Evolutionary conservation across 306 rosid species (phyloP).

Genomic region (Potentilla sterilis): DNA sequence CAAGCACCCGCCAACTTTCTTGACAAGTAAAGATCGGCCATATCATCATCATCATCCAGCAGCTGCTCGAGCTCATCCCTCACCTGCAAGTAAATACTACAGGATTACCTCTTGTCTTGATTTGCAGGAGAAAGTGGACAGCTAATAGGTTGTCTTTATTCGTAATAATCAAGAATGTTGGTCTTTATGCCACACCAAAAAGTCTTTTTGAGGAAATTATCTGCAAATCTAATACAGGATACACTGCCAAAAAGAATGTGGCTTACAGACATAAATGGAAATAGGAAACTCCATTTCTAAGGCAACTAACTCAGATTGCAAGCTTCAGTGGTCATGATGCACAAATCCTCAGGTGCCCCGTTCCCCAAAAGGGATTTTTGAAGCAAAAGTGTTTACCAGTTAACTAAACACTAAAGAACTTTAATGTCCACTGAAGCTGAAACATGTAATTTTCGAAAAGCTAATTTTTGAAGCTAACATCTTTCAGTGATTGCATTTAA

Average conservation of each 20-base stretch:
- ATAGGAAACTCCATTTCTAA: not conserved
- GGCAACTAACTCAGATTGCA: not conserved
- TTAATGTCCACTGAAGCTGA: not conserved
- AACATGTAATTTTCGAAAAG: not conserved
- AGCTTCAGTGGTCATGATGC: not conserved
- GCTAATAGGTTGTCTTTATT: conserved; percentile 5
- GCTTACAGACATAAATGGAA: not conserved
- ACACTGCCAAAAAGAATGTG: not conserved
- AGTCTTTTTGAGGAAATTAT: not conserved
- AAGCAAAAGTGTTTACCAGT: not conserved
- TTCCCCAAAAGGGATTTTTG: not conserved
- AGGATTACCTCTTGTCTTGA: not conserved
- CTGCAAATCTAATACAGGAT: not conserved
- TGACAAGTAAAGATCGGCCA: conserved; percentile 94
- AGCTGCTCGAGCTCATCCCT: conserved; percentile 95
- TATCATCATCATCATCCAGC: conserved; percentile 90
- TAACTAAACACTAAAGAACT: not conserved
- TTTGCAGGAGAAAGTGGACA: not conserved
- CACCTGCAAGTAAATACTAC: conserved; percentile 41
- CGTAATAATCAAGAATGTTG: conserved; percentile 14
- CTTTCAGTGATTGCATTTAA: not conserved
- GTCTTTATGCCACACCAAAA: not conserved
- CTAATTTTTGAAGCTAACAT: not conserved
- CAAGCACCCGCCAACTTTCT: conserved; percentile 68
- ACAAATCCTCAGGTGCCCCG: not conserved